Evolutionary conservation across 139 green algal species (phyloP), one percentile per base, ranked within the genome.

Genomic region (Chlamydomonas applanata): DNA sequence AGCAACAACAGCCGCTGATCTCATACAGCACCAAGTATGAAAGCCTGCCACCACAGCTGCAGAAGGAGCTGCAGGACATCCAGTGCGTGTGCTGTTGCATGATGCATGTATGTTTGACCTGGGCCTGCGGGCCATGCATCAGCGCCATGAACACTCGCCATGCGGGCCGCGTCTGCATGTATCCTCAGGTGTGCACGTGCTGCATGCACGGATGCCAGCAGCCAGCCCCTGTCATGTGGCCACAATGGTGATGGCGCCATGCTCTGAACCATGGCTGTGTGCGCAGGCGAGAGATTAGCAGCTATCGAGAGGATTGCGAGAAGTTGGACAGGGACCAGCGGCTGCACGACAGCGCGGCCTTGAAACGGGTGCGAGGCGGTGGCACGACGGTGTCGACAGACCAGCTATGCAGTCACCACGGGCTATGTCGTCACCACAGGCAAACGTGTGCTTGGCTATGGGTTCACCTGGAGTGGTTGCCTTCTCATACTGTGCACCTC

Each of bases 21-120:
- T 79, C 77, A 19, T 85, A 85, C 64, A 85, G 75, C 49, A 85
- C 79, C 1, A 78, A 79, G 20, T 85, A 76, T 24, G 79, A 85
- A 32, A 74, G 80, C 53, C 33, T 85, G 16, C 74, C 74, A 2
- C 65, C 79, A 1, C 57, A 78, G 14, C 65, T 63, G 53, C 79
- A 85, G 44, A 69, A 78, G 54, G 63, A 76, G 44, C 74, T 85
- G 54, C 69, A 78, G 25, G 65, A 75, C 20, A 78, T 85, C 27
- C 79, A 85, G 79, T 85, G n/a, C 76, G 79, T 72, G 7, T 49
- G 40, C 40, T 19, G 40, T 27, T 25, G 19, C 20, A 25, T 61
- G 53, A 25, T 61, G 53, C 53, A 61, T 61, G 53, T 11, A 49
- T 49, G 40, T 49, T 49, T 49, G 40, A 49, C 40, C 40, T 19